Evolutionary conservation across 225 moss, liverwort and hornwort genomes (phyloP), one percentile per base, ranked within the genome.

Genomic region (Asterella californica): DNA sequence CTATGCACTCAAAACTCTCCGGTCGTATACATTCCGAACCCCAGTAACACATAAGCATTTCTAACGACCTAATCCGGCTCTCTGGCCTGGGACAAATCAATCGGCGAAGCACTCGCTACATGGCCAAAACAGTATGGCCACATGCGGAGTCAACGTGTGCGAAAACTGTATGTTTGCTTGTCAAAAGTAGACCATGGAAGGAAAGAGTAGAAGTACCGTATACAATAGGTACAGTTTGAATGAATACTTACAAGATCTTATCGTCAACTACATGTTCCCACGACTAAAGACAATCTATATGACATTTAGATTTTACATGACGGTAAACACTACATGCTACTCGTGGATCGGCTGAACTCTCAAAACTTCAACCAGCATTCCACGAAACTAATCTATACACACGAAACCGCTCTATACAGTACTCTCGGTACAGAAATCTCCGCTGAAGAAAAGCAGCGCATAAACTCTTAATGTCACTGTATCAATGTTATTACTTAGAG

Each of bases 321-420:
- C 17, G 34, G 0, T 19, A 3, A 36, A 4, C 15, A 36, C 36
- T 37, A 36, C 4, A 15, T 4, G 37, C 67, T 67, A 15, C 36
- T 67, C 37, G 34, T 67, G 67, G 36, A 67, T 67, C 36, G 36
- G 34, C 4, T 36, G 67, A 67, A 67, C 67, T 67, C 67, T 67
- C 67, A 67, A 67, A 67, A 67, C 67, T 67, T 67, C 67, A 36
- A 67, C 67, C 67, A 15, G 34, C 67, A 17, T 34, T 15, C 36
- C 19, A 36, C 67, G 15, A 36, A 37, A 15, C 67, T 15, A 34
- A 36, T 67, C 36, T 67, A 67, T 37, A 67, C 36, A 36, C 19
- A 36, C 67, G 15, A 36, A 37, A 15, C 67, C 18, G 37, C 67
- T 67, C 36, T 67, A 67, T 37, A 67, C 36, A 36, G 67, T 34